Conservation (phyloP, 2,329 filamentous ascomycete genomes). For the Daldinia sp. region DNA sequence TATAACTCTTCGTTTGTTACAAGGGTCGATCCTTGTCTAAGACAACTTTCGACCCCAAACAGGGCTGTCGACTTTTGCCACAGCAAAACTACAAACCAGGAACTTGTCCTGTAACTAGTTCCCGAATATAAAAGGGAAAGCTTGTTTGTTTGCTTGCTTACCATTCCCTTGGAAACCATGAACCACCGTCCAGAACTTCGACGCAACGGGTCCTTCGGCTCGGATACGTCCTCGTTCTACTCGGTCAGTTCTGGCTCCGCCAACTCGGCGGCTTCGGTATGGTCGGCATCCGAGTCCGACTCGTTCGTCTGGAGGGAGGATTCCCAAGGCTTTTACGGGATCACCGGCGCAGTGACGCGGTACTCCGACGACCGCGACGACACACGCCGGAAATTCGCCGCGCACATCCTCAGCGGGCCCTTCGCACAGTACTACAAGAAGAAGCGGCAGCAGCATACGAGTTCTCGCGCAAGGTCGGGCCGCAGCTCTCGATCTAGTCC, state of each 20-base stretch:
- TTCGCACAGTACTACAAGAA: slow-evolving; percentile 48
- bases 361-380: slow-evolving; percentile 45
- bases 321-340: slow-evolving; percentile 44
- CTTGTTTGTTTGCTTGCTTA: slow-evolving; percentile 9
- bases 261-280: slow-evolving; percentile 44
- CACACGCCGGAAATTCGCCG: slow-evolving; percentile 44
- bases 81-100: neutral
- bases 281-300: slow-evolving; percentile 47
- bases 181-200: slow-evolving; percentile 34
- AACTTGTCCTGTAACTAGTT: neutral
- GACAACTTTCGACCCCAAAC: neutral
- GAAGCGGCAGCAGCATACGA: slow-evolving; percentile 16
- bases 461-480: slow-evolving; percentile 29
- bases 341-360: slow-evolving; percentile 49
- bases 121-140: slow-evolving; percentile 23
- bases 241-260: slow-evolving; percentile 32
- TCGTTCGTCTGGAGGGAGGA: slow-evolving; percentile 50
- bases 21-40: slow-evolving; percentile 24
- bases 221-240: slow-evolving; percentile 46
- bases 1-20: slow-evolving; percentile 21
- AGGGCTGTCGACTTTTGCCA: neutral
- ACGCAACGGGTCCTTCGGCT: slow-evolving; percentile 35
- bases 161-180: slow-evolving; percentile 29
- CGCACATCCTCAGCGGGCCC: slow-evolving; percentile 50
- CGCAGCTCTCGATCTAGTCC: slow-evolving; percentile 33